These are phyloP conservation scores for Yarrowia deformans DNA, from an alignment of 805 yeast species.

Conservation along the genomic window DNA sequence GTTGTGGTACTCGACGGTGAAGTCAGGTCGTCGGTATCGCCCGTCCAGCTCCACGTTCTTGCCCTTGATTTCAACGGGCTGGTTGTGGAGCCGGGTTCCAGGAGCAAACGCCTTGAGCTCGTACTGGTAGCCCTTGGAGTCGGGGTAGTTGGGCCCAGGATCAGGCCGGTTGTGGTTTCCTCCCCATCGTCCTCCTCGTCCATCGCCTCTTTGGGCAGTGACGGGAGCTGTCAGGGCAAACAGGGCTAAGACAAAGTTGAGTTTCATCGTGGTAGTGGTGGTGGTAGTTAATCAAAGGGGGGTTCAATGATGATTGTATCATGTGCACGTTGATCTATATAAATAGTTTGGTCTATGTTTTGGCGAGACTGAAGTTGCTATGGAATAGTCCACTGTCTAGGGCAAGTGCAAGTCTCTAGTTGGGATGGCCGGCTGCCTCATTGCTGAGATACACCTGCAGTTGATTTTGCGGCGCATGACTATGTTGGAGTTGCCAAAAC, in stretches of 20 bases:
- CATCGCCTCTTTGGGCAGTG: slow-evolving; percentile 26
- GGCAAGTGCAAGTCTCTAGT: neutral
- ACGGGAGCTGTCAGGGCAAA: slow-evolving; percentile 29
- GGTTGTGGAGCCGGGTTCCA: slow-evolving; percentile 13
- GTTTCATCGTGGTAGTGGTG: slow-evolving; percentile 5
- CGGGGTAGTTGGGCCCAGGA: slow-evolving; percentile 15
- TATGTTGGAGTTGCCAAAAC: slow-evolving; percentile 1
- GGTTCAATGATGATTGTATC: neutral
- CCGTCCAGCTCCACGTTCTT: slow-evolving; percentile 13
- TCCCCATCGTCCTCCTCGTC: slow-evolving; percentile 1
- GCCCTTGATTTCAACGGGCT: slow-evolving; percentile 20
- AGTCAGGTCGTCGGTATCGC: neutral
- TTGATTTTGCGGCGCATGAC: neutral
- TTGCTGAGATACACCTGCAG: slow-evolving; percentile 17
- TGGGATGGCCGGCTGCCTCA: neutral
- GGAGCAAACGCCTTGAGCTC: slow-evolving; percentile 23
- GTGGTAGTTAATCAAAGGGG: too few relatives aligned
- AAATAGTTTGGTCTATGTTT: slow-evolving; percentile 13
- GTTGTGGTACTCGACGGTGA: slow-evolving; percentile 30
- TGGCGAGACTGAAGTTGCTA: neutral
- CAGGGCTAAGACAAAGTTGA: slow-evolving; percentile 2
- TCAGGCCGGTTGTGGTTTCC: neutral
- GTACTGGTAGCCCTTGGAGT: slow-evolving; percentile 33
- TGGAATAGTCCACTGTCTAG: neutral
- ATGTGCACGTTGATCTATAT: slow-evolving; percentile 14